Evolutionary conservation across 2,329 filamentous ascomycete species (phyloP), one percentile per base, ranked within the genome.

Genomic region (Pseudopyrenochaeta lycopersici): DNA sequence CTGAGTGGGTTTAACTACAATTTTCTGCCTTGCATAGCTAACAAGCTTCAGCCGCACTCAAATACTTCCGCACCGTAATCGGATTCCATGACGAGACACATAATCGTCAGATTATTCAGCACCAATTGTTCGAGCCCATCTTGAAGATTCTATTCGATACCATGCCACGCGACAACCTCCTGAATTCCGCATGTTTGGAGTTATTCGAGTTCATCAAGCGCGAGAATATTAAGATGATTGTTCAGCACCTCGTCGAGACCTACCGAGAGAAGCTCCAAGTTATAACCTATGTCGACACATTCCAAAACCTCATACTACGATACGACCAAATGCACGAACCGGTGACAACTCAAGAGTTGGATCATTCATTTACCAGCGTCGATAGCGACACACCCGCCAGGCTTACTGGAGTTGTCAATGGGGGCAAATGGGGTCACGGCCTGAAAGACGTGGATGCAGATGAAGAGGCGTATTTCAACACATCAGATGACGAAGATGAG

Each of bases 391-490:
- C 79, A 66, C 58, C 75, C 56, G 66, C 51, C 41, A 71, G 71
- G 41, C 64, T 77, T 32, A 76, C 78, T 52, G 77, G 73, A 47
- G 79, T 81, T 32, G 73, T 84, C 49, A 87, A 86, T 54, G 83
- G 83, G 29, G 82, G 82, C n/a, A 73, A 71, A 38, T 82, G 86
- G 56, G 89, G 90, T 75, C 85, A 87, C 61, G 88, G 85, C 39
- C 84, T 96, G 72, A 91, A 91, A 69, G 92, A 96, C 47, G 84
- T 93, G 70, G 94, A 97, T 71, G 84, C 88, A 5, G 87, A 89
- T 10, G 91, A 97, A 73, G 94, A 97, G 67, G 92, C 94, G 38
- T 99, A 98, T 75, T 98, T 96, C 84, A 94, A 96, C 67, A 87
- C 85, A 0, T 92, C 90, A 1, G 93, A 97, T 64, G 91, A 95